A percentile compares a stretch with the other conserved stretches of the same genome.
phyloP scores from a whole-genome alignment of 306 rosid species.

The Clitoria ternatea region DNA sequence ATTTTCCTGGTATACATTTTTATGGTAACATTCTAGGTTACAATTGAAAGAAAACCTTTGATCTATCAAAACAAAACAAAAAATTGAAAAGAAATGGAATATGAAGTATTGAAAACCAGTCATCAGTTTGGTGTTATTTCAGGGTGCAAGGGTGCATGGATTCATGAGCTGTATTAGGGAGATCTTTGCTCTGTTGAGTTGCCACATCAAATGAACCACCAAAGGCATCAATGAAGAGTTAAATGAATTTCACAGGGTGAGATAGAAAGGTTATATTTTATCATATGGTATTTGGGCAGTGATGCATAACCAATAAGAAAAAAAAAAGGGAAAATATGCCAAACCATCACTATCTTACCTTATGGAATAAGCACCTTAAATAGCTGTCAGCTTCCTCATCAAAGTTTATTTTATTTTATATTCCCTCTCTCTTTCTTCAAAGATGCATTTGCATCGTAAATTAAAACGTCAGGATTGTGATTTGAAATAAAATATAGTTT shows the following conservation, averaged over 20 bases:
- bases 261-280: background rate
- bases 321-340: background rate
- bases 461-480: background rate
- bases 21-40: no score
- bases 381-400: constrained; percentile 25
- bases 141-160: no score
- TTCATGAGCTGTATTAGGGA: background rate
- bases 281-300: background rate
- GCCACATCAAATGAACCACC: background rate
- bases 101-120: no score
- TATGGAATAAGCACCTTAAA: constrained; percentile 24
- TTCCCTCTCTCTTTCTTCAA: constrained; percentile 14
- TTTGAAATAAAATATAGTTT: constrained; percentile 20
- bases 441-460: constrained; percentile 10
- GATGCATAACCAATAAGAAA: background rate
- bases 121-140: no score
- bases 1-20: no score
- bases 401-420: constrained; percentile 1
- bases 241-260: background rate
- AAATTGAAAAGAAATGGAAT: no score
- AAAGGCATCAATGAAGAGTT: background rate
- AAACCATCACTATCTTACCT: constrained; percentile 19
- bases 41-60: no score
- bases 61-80: no score
- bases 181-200: background rate